Conservation (phyloP, 331 rosid genomes). For the Arachis monticola region DNA sequence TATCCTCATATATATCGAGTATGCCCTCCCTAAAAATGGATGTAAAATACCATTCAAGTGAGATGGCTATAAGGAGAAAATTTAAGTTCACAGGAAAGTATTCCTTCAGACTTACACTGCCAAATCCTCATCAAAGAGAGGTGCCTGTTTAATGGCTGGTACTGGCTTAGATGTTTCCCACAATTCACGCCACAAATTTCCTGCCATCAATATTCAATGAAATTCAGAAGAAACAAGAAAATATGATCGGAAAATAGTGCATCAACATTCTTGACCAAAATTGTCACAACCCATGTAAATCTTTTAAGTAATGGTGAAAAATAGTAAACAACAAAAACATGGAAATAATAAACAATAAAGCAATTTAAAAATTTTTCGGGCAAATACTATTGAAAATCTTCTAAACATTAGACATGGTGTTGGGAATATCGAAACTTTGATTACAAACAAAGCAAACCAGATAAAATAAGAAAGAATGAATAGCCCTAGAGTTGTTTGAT, state of each 20-base stretch:
- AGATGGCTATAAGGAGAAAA: constrained; percentile 35
- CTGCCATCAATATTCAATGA: constrained; percentile 46
- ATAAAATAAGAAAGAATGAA: neutral
- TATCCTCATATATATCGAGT: constrained; percentile 72
- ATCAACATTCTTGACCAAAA: too few relatives aligned
- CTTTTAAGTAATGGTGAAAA: constrained; percentile 3
- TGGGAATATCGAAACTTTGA: neutral
- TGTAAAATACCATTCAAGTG: constrained; percentile 29
- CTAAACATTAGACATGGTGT: neutral
- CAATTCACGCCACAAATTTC: constrained; percentile 94
- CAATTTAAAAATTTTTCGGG: neutral
- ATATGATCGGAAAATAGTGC: neutral
- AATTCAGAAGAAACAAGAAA: constrained; percentile 15
- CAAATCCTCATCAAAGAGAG: constrained; percentile 96
- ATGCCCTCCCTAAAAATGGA: constrained; percentile 83
- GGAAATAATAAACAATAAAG: too few relatives aligned
- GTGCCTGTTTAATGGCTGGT: constrained; percentile 93
- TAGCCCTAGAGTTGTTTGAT: constrained; percentile 3
- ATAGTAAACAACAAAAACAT: constrained; percentile 10
- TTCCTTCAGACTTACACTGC: constrained; percentile 73
- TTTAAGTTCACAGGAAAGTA: neutral
- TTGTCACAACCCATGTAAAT: neutral
- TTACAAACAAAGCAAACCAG: neutral
- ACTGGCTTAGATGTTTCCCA: constrained; percentile 93
- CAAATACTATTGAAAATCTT: constrained; percentile 7